Evolutionary conservation across 139 green algal genomes (phyloP).

Genomic region (Chlamydomonas incerta): DNA sequence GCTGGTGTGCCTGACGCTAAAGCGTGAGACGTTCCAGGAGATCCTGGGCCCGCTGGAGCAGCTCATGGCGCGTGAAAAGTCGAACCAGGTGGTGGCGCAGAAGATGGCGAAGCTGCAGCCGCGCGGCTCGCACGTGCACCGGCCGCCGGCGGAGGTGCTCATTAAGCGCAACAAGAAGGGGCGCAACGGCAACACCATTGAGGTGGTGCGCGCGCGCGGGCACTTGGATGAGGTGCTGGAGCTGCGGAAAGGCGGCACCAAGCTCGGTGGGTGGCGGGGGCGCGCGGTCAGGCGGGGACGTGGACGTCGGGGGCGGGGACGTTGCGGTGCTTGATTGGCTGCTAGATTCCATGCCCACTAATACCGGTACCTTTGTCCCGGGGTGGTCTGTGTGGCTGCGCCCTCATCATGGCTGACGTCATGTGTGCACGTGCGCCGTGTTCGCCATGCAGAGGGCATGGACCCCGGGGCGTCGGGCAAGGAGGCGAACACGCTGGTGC

Average conservation of each 20-base stretch:
- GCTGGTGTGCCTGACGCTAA: conserved; percentile 83
- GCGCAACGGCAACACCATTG: conserved; percentile 72
- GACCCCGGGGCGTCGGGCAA: conserved; percentile 44
- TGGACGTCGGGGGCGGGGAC: background rate
- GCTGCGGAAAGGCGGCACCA: conserved; percentile 74
- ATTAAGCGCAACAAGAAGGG: conserved; percentile 77
- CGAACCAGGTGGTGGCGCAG: conserved; percentile 80
- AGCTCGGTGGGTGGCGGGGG: conserved; percentile 50
- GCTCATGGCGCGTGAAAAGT: conserved; percentile 90
- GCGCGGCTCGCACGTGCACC: conserved; percentile 52
- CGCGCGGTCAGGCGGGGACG: too few relatives aligned
- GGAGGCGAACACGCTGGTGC: conserved; percentile 67
- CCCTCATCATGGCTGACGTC: too few relatives aligned
- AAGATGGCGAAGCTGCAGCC: conserved; percentile 84
- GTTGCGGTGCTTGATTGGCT: background rate
- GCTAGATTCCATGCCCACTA: too few relatives aligned
- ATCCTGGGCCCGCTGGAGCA: conserved; percentile 90
- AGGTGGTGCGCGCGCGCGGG: conserved; percentile 83
- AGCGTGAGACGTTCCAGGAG: conserved; percentile 84
- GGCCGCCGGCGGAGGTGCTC: conserved; percentile 81
- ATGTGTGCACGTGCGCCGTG: too few relatives aligned
- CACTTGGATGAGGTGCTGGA: conserved; percentile 93
- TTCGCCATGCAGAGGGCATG: conserved; percentile 30
- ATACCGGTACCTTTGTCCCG: too few relatives aligned
- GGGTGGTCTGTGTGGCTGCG: too few relatives aligned